These are phyloP conservation scores for Dothistroma septosporum DNA, from an alignment of 2,329 filamentous ascomycete genomes.

Conservation along the genomic window DNA sequence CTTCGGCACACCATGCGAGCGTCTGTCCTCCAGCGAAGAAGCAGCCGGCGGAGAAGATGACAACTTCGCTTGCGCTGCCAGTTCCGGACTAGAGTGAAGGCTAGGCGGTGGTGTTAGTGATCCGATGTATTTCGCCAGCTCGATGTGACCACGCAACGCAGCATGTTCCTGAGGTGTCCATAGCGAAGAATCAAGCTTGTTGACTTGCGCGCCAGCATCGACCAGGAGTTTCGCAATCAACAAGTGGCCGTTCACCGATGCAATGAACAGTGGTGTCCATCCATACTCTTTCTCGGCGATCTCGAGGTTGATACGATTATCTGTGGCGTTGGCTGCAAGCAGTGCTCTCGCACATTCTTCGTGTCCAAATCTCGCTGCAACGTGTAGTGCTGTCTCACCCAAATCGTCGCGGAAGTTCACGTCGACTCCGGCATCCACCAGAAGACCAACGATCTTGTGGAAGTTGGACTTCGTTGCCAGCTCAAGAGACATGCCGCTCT, in stretches of 20 bases:
- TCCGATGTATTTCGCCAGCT: constrained; percentile 68
- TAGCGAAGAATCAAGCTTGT: constrained; percentile 75
- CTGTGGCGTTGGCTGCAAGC: constrained; percentile 59
- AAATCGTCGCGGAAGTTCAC: constrained; percentile 89
- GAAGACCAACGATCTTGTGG: constrained; percentile 73
- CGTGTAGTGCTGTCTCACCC: constrained; percentile 86
- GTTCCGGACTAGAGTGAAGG: constrained; percentile 29
- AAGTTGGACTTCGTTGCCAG: constrained; percentile 87
- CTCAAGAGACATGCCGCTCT: constrained; percentile 81
- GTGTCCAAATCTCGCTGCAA: constrained; percentile 86
- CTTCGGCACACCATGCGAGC: constrained; percentile 38
- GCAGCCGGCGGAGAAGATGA: constrained; percentile 28
- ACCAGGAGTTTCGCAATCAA: constrained; percentile 72
- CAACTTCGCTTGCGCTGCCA: constrained; percentile 20
- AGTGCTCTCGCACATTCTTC: constrained; percentile 73
- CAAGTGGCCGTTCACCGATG: constrained; percentile 81
- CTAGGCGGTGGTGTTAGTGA: constrained; percentile 47
- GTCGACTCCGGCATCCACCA: constrained; percentile 86
- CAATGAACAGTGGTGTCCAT: constrained; percentile 94
- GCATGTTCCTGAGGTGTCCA: constrained; percentile 96
- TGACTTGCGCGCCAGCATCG: constrained; percentile 70
- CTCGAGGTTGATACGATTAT: constrained; percentile 72
- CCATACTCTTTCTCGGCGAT: constrained; percentile 77
- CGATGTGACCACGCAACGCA: constrained; percentile 79
- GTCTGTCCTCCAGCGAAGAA: constrained; percentile 54